phyloP scores from a whole-genome alignment of 345 rosid genomes.

The Salix arbutifolia region DNA sequence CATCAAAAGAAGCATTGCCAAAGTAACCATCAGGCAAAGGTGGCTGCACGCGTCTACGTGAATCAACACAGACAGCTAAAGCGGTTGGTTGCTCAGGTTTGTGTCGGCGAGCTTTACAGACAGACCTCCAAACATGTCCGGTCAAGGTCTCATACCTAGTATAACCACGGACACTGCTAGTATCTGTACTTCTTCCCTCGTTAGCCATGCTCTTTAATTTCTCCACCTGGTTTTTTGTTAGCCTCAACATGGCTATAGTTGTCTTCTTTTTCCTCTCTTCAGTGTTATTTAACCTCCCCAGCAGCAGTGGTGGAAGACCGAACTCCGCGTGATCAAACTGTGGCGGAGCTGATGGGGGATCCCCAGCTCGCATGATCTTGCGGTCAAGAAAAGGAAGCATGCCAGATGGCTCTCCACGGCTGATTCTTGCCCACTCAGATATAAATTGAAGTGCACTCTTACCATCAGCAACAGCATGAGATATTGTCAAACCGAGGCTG shows the following conservation, averaged over 20 bases:
- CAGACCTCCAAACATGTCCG: slow-evolving; percentile 36
- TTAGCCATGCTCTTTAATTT: slow-evolving; percentile 41
- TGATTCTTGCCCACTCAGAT: slow-evolving; percentile 50
- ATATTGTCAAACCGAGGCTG: slow-evolving; percentile 39
- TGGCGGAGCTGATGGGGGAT: slow-evolving; percentile 16
- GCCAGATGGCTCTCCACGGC: slow-evolving; percentile 34
- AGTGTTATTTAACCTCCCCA: slow-evolving; percentile 30
- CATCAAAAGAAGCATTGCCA: slow-evolving; percentile 44
- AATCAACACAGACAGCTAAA: slow-evolving; percentile 40
- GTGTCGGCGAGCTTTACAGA: slow-evolving; percentile 38
- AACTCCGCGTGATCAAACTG: slow-evolving; percentile 36
- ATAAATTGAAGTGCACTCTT: slow-evolving; percentile 49
- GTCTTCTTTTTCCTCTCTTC: slow-evolving; percentile 50
- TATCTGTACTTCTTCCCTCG: slow-evolving; percentile 1
- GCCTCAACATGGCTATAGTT: slow-evolving; percentile 35
- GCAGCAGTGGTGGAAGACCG: slow-evolving; percentile 41
- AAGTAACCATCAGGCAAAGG: slow-evolving; percentile 32
- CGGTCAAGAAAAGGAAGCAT: slow-evolving; percentile 38
- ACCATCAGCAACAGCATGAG: slow-evolving; percentile 58
- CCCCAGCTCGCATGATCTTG: slow-evolving; percentile 36
- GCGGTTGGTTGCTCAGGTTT: slow-evolving; percentile 45
- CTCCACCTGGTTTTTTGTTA: slow-evolving; percentile 43
- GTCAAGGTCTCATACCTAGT: slow-evolving; percentile 39
- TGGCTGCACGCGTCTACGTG: slow-evolving; percentile 41
- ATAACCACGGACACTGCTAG: slow-evolving; percentile 24